Percentiles rank a stretch among this genome's conserved stretches.
phyloP scores from a whole-genome alignment of 2,329 filamentous ascomycete genomes.

The Exserohilum turcica region DNA sequence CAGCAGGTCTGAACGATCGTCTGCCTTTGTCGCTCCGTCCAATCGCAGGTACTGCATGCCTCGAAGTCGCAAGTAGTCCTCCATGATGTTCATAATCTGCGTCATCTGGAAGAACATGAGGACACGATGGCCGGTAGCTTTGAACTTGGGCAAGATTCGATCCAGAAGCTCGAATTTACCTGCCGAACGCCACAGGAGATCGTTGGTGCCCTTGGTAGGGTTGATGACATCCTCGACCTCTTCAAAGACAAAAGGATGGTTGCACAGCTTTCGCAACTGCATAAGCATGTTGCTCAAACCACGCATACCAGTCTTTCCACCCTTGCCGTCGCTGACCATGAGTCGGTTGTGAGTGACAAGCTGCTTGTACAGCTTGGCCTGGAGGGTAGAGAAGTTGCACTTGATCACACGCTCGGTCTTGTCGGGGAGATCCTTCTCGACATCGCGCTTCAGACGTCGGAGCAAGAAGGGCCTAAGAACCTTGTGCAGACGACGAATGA shows the following conservation, averaged over 20 bases:
- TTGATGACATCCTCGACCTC: conserved; percentile 99
- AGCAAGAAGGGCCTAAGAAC: conserved; percentile 96
- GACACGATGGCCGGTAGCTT: conserved; percentile 87
- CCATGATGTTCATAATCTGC: conserved; percentile 99
- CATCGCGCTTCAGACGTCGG: conserved; percentile 98
- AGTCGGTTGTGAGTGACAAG: conserved; percentile 96
- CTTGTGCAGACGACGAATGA: conserved; percentile 98
- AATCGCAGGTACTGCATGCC: conserved; percentile 86
- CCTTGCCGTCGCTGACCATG: conserved; percentile 91
- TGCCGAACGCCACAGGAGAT: conserved; percentile 90
- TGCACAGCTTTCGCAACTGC: conserved; percentile 98
- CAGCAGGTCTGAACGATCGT: conserved; percentile 91
- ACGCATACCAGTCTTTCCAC: conserved; percentile 89
- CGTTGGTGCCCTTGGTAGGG: conserved; percentile 83
- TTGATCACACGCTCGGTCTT: conserved; percentile 99
- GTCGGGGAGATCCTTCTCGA: conserved; percentile 97
- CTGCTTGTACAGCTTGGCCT: conserved; percentile 94
- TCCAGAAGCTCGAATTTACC: conserved; percentile 98
- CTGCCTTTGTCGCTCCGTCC: conserved; percentile 95
- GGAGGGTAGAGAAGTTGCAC: conserved; percentile 94
- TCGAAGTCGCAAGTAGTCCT: conserved; percentile 88
- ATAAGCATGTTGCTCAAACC: conserved; percentile 99
- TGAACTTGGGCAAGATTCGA: conserved; percentile 90
- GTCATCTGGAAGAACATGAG: conserved; percentile 99
- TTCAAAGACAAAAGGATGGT: conserved; percentile 98